Base-by-base conservation (phyloP, 2,329 filamentous ascomycete genomes). In the Lecanicillium sp. region DNA sequence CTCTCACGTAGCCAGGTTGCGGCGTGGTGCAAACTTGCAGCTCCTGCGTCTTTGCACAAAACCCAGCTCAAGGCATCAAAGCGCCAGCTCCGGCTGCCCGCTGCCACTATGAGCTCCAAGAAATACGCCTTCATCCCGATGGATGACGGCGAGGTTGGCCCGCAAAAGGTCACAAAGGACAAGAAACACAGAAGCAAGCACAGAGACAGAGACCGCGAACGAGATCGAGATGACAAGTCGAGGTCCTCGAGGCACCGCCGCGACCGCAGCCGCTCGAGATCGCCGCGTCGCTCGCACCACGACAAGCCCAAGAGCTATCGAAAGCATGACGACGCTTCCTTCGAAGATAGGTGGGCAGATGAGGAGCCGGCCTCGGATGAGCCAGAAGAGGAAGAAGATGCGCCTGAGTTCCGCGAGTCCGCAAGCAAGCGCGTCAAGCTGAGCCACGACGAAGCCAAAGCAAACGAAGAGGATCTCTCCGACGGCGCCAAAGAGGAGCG, bases 321-420 rank as follows among this genome's bases (percentile, higher is more conserved):
- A 40, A 65, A 53, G 54, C 58, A 60, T 55, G 58, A 62, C 46
- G 44, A 58, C 48, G 54, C 42, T 25, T 76, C 84, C 46, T 81
- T 83, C 47, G 83, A 88, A 34, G 83, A 88, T 52, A 69, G 84
- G 39, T 94, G 87, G 87, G 87, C 80, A 1, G 86, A 92, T 50
- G 84, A 89, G 53, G 84, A 86, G 49, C 65, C 66, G 18, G 56
- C 59, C 0, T 67, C 71, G 0, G 64, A 65, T 13, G 53, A 48
- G 5, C 55, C 58, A 4, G 66, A 63, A 8, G 60, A 62, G 10
- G 61, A 62, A 10, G 67, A 66, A 4, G 68, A 71, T 17, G 69
- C 71, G 36, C 66, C 67, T 2, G 79, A 84, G 13, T 83, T 84
- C 35, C 65, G 74, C 32, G 79, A 84, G 47, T 84, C 84, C 0